Conservation (phyloP, 2,329 filamentous ascomycete species). For the Coniochaeta sp. region DNA sequence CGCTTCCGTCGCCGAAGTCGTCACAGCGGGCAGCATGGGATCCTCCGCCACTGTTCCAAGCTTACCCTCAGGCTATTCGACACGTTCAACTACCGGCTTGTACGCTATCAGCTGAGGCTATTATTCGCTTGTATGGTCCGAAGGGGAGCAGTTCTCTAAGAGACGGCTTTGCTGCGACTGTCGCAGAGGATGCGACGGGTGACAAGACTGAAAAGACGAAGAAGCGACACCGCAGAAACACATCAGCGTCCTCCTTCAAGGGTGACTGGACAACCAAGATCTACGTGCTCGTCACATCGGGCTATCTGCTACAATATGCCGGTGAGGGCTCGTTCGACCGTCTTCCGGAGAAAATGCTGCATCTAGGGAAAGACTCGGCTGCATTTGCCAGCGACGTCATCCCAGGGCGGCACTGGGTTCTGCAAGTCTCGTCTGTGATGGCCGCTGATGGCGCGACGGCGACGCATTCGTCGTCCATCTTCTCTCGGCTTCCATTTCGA, state of each 20-base stretch:
- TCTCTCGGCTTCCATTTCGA: slow-evolving; percentile 57
- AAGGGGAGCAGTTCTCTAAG: slow-evolving; percentile 31
- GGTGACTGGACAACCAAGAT: slow-evolving; percentile 65
- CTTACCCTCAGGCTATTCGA: slow-evolving; percentile 76
- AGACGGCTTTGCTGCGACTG: slow-evolving; percentile 22
- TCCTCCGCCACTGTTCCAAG: slow-evolving; percentile 75
- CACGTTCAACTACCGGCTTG: slow-evolving; percentile 64
- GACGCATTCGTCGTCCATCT: slow-evolving; percentile 50
- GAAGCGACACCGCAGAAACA: slow-evolving; percentile 39
- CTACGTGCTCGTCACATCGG: slow-evolving; percentile 63
- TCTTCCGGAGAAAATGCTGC: slow-evolving; percentile 65
- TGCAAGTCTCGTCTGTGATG: slow-evolving; percentile 64
- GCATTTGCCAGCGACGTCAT: slow-evolving; percentile 77
- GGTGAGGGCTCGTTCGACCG: slow-evolving; percentile 64
- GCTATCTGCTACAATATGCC: slow-evolving; percentile 68
- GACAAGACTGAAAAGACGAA: slow-evolving; percentile 32
- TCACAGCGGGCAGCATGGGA: slow-evolving; percentile 43
- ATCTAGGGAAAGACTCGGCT: slow-evolving; percentile 65
- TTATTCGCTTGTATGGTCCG: slow-evolving; percentile 54
- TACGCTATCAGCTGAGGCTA: slow-evolving; percentile 58
- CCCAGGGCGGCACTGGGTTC: slow-evolving; percentile 71
- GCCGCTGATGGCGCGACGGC: slow-evolving; percentile 47
- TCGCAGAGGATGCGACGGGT: slow-evolving; percentile 15
- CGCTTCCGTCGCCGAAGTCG: slow-evolving; percentile 9
- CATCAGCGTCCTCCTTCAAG: slow-evolving; percentile 31